These are phyloP conservation scores for Ophiocordyceps sinensis DNA, from an alignment of 2,329 filamentous ascomycete genomes.

Conservation along the genomic window DNA sequence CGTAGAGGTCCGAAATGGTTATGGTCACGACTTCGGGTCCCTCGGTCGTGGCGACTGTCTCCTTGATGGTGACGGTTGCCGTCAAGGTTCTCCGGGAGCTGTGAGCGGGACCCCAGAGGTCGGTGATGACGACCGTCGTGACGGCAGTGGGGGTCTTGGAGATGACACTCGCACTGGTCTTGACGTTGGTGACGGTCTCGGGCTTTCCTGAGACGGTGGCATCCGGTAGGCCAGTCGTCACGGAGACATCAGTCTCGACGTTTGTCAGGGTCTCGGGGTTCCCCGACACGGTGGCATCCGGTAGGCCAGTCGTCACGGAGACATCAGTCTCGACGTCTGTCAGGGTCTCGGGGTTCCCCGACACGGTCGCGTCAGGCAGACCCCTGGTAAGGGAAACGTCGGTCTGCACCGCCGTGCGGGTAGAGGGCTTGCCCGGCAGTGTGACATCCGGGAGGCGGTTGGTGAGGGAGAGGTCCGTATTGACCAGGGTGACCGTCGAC, in stretches of 20 bases:
- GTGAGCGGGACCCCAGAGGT: slow-evolving; percentile 12
- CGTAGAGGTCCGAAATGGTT: slow-evolving; percentile 9
- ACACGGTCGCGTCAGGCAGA: slow-evolving; percentile 13
- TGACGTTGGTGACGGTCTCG: slow-evolving; percentile 15
- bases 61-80: slow-evolving; percentile 2
- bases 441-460: slow-evolving; percentile 12
- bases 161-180: slow-evolving; percentile 10
- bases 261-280: slow-evolving; percentile 16
- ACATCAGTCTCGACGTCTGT: slow-evolving; percentile 15
- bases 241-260: slow-evolving; percentile 12
- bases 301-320: slow-evolving; percentile 13
- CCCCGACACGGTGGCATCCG: slow-evolving; percentile 18
- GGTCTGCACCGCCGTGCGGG: slow-evolving; percentile 9
- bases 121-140: slow-evolving; percentile 15
- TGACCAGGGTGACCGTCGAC: slow-evolving; percentile 1
- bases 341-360: slow-evolving; percentile 14
- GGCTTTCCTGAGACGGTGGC: slow-evolving; percentile 17
- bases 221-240: slow-evolving; percentile 16
- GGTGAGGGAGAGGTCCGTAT: slow-evolving; percentile 4
- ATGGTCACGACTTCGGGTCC: slow-evolving; percentile 14
- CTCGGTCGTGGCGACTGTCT: slow-evolving; percentile 12
- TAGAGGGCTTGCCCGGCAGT: slow-evolving; percentile 12
- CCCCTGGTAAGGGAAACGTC: slow-evolving; percentile 9
- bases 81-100: background rate
- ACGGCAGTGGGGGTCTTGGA: slow-evolving; percentile 3